Evolutionary conservation across 2,329 filamentous ascomycete species (phyloP).

Genomic region (Penicillium sp.): DNA sequence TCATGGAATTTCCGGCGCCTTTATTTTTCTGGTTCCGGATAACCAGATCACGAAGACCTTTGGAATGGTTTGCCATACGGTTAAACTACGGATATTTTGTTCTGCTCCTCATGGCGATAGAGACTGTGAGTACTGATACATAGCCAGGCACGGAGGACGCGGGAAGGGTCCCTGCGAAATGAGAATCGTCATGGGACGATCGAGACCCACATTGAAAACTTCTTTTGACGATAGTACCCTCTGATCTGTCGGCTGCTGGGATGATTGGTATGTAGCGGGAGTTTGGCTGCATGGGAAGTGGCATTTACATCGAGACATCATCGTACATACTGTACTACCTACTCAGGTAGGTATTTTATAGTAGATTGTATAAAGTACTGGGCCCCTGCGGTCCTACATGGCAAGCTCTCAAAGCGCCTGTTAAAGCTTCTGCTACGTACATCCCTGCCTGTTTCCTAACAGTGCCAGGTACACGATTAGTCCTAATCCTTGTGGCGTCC

Average conservation of each 20-base stretch:
- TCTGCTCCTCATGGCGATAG: background rate
- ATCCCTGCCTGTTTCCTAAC: slow-evolving; percentile 7
- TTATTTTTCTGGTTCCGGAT: slow-evolving; percentile 4
- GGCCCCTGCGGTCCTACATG: background rate
- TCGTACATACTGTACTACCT: slow-evolving; percentile 6
- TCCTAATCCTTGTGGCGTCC: background rate
- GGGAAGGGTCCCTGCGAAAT: slow-evolving; percentile 19
- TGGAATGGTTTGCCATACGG: background rate
- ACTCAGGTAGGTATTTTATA: background rate
- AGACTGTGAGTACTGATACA: background rate
- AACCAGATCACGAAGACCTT: slow-evolving; percentile 4
- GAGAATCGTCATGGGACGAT: slow-evolving; percentile 27
- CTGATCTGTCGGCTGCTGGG: background rate
- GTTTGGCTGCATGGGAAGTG: background rate
- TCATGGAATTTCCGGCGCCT: background rate
- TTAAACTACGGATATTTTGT: background rate
- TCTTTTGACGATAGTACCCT: slow-evolving; percentile 18
- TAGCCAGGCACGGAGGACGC: slow-evolving; percentile 21
- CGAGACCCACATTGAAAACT: slow-evolving; percentile 20
- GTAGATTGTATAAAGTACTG: background rate
- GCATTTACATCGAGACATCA: slow-evolving; percentile 6
- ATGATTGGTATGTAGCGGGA: background rate
- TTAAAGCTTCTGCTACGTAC: background rate
- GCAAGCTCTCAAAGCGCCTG: background rate
- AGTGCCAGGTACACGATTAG: background rate